Conservation (phyloP, 345 rosid species). For the Brassica nigra region DNA sequence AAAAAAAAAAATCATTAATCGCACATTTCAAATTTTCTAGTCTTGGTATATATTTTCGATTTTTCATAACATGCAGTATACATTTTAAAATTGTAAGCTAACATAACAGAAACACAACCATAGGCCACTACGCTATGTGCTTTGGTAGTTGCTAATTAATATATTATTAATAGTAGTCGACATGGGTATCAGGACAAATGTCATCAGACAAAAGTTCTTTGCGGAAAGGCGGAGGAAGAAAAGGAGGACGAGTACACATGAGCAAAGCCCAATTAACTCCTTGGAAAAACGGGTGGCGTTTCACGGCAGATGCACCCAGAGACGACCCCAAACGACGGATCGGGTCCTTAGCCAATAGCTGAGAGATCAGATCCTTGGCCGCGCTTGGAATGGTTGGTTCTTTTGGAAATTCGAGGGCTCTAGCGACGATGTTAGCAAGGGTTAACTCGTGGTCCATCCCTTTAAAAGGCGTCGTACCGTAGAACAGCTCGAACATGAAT, state of each 20-base stretch:
- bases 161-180: conserved; percentile 65
- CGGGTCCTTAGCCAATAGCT: conserved; percentile 75
- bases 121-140: neutral
- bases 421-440: conserved; percentile 84
- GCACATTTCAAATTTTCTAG: too few relatives aligned
- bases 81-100: neutral
- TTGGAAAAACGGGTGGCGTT: conserved; percentile 79
- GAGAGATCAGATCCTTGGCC: conserved; percentile 73
- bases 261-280: conserved; percentile 94
- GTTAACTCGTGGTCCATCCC: conserved; percentile 92
- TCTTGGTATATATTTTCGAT: too few relatives aligned
- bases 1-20: too few relatives aligned
- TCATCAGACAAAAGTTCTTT: conserved; percentile 65
- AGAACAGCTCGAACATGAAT: conserved; percentile 77
- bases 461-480: conserved; percentile 76
- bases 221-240: conserved; percentile 69
- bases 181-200: conserved; percentile 63
- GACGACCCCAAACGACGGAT: conserved; percentile 72
- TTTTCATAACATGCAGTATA: neutral
- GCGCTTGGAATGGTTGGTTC: conserved; percentile 60
- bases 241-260: conserved; percentile 79
- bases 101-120: neutral
- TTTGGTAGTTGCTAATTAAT: conserved; percentile 19
- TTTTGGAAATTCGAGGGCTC: conserved; percentile 89
- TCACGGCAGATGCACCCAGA: conserved; percentile 79